Evolutionary conservation across 1,139 yeast species (phyloP).

Genomic region (Suzukiozyma palmioleophila): DNA sequence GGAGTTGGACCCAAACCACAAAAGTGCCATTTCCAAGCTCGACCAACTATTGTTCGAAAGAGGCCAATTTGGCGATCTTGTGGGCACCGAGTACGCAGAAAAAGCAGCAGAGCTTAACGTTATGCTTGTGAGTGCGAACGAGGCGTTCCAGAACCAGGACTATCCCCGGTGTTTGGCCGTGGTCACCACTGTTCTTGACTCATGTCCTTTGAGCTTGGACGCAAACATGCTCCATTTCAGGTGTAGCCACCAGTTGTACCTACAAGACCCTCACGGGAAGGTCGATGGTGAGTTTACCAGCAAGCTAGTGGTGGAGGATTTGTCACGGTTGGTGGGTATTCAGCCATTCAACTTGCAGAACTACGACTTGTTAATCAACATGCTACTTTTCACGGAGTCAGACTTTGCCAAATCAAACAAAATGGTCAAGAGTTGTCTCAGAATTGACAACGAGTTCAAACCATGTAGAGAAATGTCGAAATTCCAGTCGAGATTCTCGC

Average conservation of each 20-base stretch:
- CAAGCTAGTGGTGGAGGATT: slow-evolving; percentile 21
- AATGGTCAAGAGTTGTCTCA: slow-evolving; percentile 55
- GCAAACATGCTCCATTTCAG: slow-evolving; percentile 21
- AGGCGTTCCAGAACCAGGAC: neutral
- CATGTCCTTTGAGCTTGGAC: slow-evolving; percentile 18
- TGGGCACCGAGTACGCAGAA: neutral
- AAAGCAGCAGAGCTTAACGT: neutral
- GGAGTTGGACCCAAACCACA: slow-evolving; percentile 31
- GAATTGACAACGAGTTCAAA: slow-evolving; percentile 62
- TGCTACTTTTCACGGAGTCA: slow-evolving; percentile 46
- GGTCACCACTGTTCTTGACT: slow-evolving; percentile 13
- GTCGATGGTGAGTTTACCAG: slow-evolving; percentile 11
- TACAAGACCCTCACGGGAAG: slow-evolving; percentile 10
- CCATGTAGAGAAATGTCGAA: slow-evolving; percentile 51
- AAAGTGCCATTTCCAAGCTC: slow-evolving; percentile 41
- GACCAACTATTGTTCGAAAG: slow-evolving; percentile 40
- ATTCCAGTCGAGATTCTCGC: slow-evolving; percentile 30
- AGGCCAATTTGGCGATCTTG: slow-evolving; percentile 33
- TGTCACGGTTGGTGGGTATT: slow-evolving; percentile 23
- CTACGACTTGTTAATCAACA: slow-evolving; percentile 31
- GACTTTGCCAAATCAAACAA: slow-evolving; percentile 49
- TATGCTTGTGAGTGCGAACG: neutral
- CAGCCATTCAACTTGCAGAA: slow-evolving; percentile 31
- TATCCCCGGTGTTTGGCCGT: slow-evolving; percentile 17
- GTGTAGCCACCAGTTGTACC: slow-evolving; percentile 14